Conservation (phyloP, 225 moss, liverwort and hornwort species). For the Rhytidiadelphus loreus region DNA sequence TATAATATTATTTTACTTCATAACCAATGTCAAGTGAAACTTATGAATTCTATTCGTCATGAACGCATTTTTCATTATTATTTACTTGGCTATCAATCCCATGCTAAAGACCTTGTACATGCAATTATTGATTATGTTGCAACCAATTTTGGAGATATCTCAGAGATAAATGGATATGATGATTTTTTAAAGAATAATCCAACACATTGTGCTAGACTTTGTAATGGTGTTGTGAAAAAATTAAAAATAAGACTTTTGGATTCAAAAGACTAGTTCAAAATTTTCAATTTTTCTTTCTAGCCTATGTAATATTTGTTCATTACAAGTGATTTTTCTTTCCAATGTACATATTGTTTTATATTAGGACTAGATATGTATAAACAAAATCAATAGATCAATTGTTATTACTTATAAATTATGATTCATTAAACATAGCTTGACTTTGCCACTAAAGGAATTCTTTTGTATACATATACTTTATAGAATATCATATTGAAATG, state of each 20-base stretch:
- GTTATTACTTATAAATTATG: too few species aligned
- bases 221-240: slow-evolving; percentile 18
- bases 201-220: slow-evolving; percentile 5
- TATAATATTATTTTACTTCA: slow-evolving; percentile 12
- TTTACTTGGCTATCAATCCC: slow-evolving; percentile 7
- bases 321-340: too few species aligned
- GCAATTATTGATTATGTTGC: slow-evolving; percentile 19
- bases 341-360: background rate
- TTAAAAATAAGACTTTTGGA: background rate
- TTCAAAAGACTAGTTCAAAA: background rate
- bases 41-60: slow-evolving; percentile 12
- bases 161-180: slow-evolving; percentile 25
- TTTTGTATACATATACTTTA: background rate
- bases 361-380: rapidly evolving
- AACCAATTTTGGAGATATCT: slow-evolving; percentile 18
- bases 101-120: slow-evolving; percentile 9
- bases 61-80: slow-evolving; percentile 24
- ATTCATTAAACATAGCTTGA: background rate
- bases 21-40: slow-evolving; percentile 21
- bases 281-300: background rate
- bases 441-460: background rate
- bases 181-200: slow-evolving; percentile 19
- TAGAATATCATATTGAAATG: background rate
- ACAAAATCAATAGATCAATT: background rate
- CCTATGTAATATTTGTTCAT: background rate